Base-by-base conservation (phyloP, 768 basidiomycete genomes). In the Tremella yokohamensis region DNA sequence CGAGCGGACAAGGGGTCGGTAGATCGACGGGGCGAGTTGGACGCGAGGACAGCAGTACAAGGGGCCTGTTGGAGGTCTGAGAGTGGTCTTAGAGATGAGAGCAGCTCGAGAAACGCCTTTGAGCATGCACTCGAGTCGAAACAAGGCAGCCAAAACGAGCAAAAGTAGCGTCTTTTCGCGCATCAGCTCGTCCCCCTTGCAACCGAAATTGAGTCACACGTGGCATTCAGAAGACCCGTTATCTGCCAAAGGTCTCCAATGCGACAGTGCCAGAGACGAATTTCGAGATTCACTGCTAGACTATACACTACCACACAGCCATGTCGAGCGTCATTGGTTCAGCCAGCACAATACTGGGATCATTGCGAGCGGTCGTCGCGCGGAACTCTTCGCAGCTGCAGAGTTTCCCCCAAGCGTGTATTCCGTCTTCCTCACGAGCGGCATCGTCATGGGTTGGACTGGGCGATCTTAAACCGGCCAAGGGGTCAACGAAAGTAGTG, bases 401-500 rank as follows among this genome's bases (percentile, higher is more conserved):
- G 6, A 22, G 22, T 16, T 52, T 49, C 61, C 25, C 57, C 62
- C 57, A 26, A 48, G 44, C 52, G 18, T 55, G 39, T 44, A 40
- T 34, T 54, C 20, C 60, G 15, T 57, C 60, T 4, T 58, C 59
- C 8, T 66, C 66, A 20, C 47, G 73, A 51, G 59, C 64, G 53
- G 67, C 70, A 1, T 70, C 69, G 9, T 54, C 64, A n/a, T 58
- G 39, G 18, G 19, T 29, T 1, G 51, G 57, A 49, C 45, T 75
- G 40, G 70, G 66, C 38, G 67, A 72, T 40, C 53, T 75, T 1
- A 51, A 58, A 40, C 63, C 68, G 1, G 60, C 65, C 38, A 65
- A 67, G 55, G 73, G 71, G n/a, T 63, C 71, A 1, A 66, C 61
- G 20, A 65, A 64, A 56, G 49, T 37, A 18, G 73, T 69, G 42